Base-by-base conservation (phyloP, 2,329 filamentous ascomycete species). In the Nothophoma quercina region DNA sequence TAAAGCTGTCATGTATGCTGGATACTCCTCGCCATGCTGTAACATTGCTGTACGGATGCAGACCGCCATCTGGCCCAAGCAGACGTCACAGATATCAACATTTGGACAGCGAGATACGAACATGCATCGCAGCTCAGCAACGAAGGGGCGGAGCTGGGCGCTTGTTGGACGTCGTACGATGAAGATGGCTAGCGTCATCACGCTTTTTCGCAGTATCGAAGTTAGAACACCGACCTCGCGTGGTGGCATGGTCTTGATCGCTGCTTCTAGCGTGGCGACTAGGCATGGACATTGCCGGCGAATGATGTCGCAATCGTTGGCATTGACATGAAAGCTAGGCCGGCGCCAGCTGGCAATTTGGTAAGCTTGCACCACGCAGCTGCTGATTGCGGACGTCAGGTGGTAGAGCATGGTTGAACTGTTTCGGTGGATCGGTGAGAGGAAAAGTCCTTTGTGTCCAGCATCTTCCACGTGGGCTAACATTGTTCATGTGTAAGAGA, bases 331-430 rank as follows among this genome's bases (percentile, higher is more conserved):
- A 29, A 2, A 39, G 16, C 9, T 40, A 1, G 23, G 21, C 9
- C 28, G 22, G 36, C 19, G 28, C 48, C 40, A 51, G 18, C 9
- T 38, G 3, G 29, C 18, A 7, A 51, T 40, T 8, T 51, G 34
- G 10, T 45, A 34, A 3, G 15, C 22, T 15, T 51, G 48, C 1
- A 34, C 16, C 28, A 5, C n/a, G 13, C 48, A 34, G 9, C 40
- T 32, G 18, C 34, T 29, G n/a, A 45, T 16, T 7, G 19, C 9
- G 5, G 28, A 9, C 21, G 19, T 7, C 6, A 40, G 16, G 28
- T n/a, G 34, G 9, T 28, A 3, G 13, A 44, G n/a, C 48, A 51
- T 51, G 26, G 7, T 25, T 25, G 15, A 9, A n/a, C 15, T 8
- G 13, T n/a, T n/a, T 8, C 13, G 16, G 6, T 26, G 21, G 16